Base-by-base conservation (phyloP, 225 moss, liverwort and hornwort genomes). In the Straminergon stramineum region DNA sequence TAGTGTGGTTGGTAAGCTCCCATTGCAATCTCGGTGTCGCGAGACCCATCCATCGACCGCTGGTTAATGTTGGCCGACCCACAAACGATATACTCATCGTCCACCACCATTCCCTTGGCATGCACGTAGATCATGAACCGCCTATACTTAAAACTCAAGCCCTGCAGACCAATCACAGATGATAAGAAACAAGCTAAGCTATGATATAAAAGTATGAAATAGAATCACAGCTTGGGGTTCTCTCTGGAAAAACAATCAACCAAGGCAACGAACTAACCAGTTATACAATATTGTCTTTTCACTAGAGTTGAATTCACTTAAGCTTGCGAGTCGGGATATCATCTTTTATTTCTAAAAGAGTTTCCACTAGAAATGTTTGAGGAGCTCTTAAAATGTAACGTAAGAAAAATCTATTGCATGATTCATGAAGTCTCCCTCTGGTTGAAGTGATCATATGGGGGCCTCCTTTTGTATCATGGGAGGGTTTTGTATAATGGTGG, bases 1-100 rank as follows among this genome's bases (percentile, higher is more conserved):
- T 94, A 83, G 79, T 93, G 89, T 53, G 96, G 97, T 92, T 98
- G 98, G 84, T 93, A 98, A 32, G 93, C 97, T 90, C 98, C 98
- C 93, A 96, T 95, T 17, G 98, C 97, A 90, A 98, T 96, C 90
- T 98, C 98, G 15, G 96, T 98, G 87, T 98, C 98, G n/a, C 98
- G 93, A 85, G 96, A 96, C 61, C 98, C 98, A 85, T 96, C 98
- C 96, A 98, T 97, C n/a, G 98, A 97, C 62, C 98, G 92, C 92
- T 97, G 97, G 88, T 98, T 98, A 80, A 98, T 98, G 91, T 98
- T 98, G 86, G 97, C 98, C 43, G 97, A 98, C 89, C 98, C 98
- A 64, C 96, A 86, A 32, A 98, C 94, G 48, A 98, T 88, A 85
- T 95, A 97, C 85, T 98, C 96, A 81, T 98, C 98, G 89, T 97